These are phyloP conservation scores for Aspergillus hortae DNA, from an alignment of 2,329 filamentous ascomycete species.

Conservation along the genomic window DNA sequence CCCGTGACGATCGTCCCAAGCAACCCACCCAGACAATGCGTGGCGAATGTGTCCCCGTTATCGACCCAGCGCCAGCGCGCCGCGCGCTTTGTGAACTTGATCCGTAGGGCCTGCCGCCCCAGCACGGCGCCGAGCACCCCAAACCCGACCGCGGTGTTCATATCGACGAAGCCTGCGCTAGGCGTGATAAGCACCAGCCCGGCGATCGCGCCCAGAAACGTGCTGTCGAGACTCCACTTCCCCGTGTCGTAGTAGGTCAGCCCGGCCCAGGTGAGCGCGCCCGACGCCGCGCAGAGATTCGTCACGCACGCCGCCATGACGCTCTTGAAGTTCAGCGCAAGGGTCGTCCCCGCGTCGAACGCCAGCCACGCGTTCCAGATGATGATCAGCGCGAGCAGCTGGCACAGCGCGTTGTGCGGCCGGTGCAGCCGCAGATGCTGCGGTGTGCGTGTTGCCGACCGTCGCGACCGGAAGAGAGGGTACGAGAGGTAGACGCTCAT, in stretches of 20 bases:
- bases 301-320: conserved; percentile 50
- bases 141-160: conserved; percentile 48
- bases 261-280: conserved; percentile 46
- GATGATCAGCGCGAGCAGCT: conserved; percentile 47
- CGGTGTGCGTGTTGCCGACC: conserved; percentile 44
- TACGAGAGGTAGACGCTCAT: conserved; percentile 51
- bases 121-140: conserved; percentile 46
- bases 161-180: conserved; percentile 48
- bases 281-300: conserved; percentile 48
- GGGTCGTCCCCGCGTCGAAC: conserved; percentile 50
- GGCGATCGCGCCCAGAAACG: conserved; percentile 52
- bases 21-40: conserved; percentile 52
- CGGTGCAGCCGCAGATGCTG: conserved; percentile 47
- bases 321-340: conserved; percentile 49
- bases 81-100: conserved; percentile 51
- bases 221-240: conserved; percentile 48
- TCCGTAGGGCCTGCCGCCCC: conserved; percentile 50
- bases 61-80: conserved; percentile 51
- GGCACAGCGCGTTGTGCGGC: conserved; percentile 48
- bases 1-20: conserved; percentile 51
- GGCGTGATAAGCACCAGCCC: conserved; percentile 54
- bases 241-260: conserved; percentile 44
- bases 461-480: conserved; percentile 46
- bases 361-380: conserved; percentile 53
- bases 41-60: conserved; percentile 55